These are phyloP conservation scores for Bryum argenteum DNA, from an alignment of 225 moss, liverwort and hornwort species.

Conservation along the genomic window DNA sequence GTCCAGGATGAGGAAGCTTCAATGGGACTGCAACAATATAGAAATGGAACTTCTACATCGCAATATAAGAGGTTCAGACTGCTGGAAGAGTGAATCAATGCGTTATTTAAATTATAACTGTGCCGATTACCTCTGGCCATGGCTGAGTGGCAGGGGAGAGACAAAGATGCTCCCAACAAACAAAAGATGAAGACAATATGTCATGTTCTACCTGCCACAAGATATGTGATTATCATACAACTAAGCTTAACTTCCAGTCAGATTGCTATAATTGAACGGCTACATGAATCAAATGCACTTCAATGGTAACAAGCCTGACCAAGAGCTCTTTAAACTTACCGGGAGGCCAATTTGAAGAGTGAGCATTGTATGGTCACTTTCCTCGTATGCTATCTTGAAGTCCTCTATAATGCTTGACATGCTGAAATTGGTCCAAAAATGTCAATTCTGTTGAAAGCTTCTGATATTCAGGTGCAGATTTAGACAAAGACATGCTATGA, in stretches of 20 bases:
- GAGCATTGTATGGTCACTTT: conserved; percentile 57
- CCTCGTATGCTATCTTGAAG: conserved; percentile 73
- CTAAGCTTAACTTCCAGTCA: background rate
- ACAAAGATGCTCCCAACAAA: conserved; percentile 76
- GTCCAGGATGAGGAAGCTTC: conserved; percentile 1
- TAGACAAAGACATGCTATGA: background rate
- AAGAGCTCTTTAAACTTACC: conserved; percentile 36
- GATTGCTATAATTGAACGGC: background rate
- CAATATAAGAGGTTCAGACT: background rate
- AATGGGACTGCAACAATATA: background rate
- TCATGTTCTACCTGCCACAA: conserved; percentile 78
- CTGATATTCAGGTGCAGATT: background rate
- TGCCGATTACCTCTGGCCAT: conserved; percentile 63
- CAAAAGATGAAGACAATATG: conserved; percentile 63
- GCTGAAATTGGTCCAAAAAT: conserved; percentile 41
- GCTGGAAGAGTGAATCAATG: background rate
- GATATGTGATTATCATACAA: background rate
- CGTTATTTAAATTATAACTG: background rate
- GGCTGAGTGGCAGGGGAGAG: conserved; percentile 45
- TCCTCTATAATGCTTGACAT: conserved; percentile 66
- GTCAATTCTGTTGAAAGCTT: conserved; percentile 1
- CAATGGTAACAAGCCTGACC: background rate
- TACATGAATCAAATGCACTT: background rate
- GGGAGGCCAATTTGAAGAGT: conserved; percentile 80
- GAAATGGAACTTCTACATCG: conserved; percentile 1